These are phyloP conservation scores for Ilyonectria mors-panacis DNA, from an alignment of 2,329 filamentous ascomycete species.

Conservation along the genomic window DNA sequence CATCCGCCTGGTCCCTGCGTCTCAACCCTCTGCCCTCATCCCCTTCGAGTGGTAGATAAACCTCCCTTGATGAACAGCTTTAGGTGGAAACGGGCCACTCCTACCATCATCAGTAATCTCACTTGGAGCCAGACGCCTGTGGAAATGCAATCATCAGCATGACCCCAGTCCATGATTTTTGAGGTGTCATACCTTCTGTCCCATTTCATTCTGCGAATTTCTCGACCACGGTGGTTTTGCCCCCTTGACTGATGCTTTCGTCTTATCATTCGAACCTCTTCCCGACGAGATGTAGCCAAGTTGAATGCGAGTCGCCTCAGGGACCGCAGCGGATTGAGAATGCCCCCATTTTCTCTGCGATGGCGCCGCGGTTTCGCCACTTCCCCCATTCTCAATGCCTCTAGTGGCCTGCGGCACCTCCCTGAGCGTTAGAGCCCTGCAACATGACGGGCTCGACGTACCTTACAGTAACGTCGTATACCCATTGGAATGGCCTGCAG, in stretches of 20 bases:
- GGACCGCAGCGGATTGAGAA: background rate
- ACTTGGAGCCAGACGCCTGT: slow-evolving; percentile 17
- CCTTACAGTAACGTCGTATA: background rate
- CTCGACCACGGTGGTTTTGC: slow-evolving; percentile 30
- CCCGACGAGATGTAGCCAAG: background rate
- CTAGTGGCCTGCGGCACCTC: background rate
- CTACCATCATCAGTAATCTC: slow-evolving; percentile 13
- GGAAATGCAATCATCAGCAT: slow-evolving; percentile 6
- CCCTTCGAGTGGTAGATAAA: slow-evolving; percentile 30
- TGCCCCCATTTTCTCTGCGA: too few species aligned
- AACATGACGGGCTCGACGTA: background rate
- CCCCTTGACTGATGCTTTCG: slow-evolving; percentile 4
- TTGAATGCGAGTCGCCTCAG: background rate
- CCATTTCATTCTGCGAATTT: slow-evolving; percentile 24
- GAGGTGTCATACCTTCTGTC: slow-evolving; percentile 23
- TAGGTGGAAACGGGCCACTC: slow-evolving; percentile 26
- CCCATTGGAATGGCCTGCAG: background rate
- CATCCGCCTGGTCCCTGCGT: background rate
- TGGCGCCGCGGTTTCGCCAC: background rate
- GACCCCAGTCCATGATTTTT: background rate
- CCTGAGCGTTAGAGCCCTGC: slow-evolving; percentile 17
- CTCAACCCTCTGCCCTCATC: slow-evolving; percentile 1
- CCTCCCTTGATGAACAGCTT: slow-evolving; percentile 36
- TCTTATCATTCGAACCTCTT: background rate
- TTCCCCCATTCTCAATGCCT: background rate